Percentiles rank a stretch among this genome's conserved stretches.
These are phyloP conservation scores for Lotus japonicus DNA, from an alignment of 306 rosid species.

Conservation along the genomic window DNA sequence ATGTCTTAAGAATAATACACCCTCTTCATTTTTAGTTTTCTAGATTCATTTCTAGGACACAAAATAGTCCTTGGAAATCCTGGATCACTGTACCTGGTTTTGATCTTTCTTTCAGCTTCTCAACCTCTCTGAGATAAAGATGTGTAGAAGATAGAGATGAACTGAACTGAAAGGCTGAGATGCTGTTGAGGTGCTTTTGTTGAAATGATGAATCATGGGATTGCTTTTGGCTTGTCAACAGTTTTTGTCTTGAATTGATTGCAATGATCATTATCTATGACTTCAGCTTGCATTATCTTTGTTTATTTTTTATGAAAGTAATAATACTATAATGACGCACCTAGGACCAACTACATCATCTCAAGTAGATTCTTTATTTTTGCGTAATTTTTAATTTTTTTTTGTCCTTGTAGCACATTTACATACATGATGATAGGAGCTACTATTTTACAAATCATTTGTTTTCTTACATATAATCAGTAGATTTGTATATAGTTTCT, in stretches of 20 bases:
- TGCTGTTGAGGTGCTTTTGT: conserved; percentile 34
- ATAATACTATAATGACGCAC: conserved; percentile 18
- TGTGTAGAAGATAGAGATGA: conserved; percentile 21
- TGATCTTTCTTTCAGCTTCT: not conserved
- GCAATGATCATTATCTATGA: not conserved
- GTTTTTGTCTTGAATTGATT: conserved; percentile 27
- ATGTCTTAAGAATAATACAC: conserved; percentile 6
- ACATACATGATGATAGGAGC: conserved; percentile 1
- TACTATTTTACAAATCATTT: not conserved
- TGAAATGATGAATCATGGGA: conserved; percentile 29
- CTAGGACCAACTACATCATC: conserved; percentile 27
- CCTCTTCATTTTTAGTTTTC: conserved; percentile 4
- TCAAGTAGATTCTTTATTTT: conserved; percentile 31
- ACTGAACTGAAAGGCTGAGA: conserved; percentile 25
- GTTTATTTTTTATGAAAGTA: not conserved
- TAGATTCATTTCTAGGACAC: conserved; percentile 10
- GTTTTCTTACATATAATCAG: not conserved
- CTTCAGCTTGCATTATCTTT: conserved; percentile 20
- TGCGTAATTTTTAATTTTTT: not conserved
- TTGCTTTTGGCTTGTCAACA: conserved; percentile 32
- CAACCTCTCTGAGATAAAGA: conserved; percentile 7
- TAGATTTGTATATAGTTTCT: not conserved
- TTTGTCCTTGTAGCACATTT: conserved; percentile 12
- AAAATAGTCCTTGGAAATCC: conserved; percentile 15
- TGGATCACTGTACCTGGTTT: conserved; percentile 17